phyloP scores from a whole-genome alignment of 331 rosid genomes.

The Quercus phellos region DNA sequence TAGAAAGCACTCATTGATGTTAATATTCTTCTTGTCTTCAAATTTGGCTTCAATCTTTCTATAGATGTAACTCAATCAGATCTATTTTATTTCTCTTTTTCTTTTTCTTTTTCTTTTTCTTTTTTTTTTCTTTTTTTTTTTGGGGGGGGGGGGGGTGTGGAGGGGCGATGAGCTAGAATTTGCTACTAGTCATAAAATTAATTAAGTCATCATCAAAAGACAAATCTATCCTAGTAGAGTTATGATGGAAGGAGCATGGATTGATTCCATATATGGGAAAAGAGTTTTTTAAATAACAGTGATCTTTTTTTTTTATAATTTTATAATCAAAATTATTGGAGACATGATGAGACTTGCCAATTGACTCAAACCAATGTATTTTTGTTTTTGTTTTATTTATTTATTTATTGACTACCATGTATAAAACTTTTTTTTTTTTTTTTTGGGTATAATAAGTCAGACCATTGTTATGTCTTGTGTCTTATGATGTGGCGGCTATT shows the following conservation, averaged over 20 bases:
- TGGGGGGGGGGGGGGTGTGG: too few species aligned
- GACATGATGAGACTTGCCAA: neutral
- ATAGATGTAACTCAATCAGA: neutral
- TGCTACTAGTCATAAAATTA: too few species aligned
- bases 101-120: rapidly evolving
- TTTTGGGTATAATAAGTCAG: too few species aligned
- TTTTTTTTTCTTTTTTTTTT: neutral
- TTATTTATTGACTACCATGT: neutral
- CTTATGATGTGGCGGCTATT: too few species aligned
- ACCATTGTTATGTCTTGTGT: neutral
- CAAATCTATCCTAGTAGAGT: too few species aligned
- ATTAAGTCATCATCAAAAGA: too few species aligned
- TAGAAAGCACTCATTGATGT: neutral
- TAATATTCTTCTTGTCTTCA: neutral
- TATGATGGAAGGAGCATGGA: too few species aligned
- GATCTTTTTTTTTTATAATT: too few species aligned
- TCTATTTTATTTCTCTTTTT: too few species aligned
- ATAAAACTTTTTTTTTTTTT: too few species aligned
- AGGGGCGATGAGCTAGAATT: too few species aligned
- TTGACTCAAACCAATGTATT: neutral
- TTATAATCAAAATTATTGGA: neutral
- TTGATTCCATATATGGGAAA: too few species aligned
- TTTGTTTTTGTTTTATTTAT: neutral
- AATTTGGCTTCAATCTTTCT: neutral
- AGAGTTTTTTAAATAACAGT: neutral